These are phyloP conservation scores for Tetrahymena thermophila DNA, from an alignment of 73 alveolate species.

Conservation along the genomic window DNA sequence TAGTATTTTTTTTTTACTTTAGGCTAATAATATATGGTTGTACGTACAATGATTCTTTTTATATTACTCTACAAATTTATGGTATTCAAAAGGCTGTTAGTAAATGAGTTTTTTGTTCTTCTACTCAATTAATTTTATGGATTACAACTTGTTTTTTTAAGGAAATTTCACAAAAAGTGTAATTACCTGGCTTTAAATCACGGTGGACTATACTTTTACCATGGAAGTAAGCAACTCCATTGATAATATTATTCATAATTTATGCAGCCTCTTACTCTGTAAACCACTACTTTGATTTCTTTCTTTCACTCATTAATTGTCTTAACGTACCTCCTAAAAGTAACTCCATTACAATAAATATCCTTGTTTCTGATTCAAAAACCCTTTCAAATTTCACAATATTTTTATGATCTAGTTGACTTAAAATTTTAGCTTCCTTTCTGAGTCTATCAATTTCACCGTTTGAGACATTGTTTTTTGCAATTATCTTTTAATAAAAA, in stretches of 20 bases:
- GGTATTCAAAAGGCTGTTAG: not conserved
- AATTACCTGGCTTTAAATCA: conserved; percentile 58
- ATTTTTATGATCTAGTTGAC: conserved; percentile 59
- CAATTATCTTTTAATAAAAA: not conserved
- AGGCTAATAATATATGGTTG: not conserved
- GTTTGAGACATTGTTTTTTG: conserved; percentile 39
- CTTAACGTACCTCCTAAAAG: conserved; percentile 54
- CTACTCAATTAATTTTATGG: not conserved
- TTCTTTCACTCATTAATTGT: conserved; percentile 17
- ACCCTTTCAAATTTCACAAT: conserved; percentile 63
- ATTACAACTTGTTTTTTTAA: not conserved
- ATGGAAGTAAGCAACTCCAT: conserved; percentile 63
- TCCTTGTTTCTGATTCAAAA: conserved; percentile 40
- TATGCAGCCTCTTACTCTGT: conserved; percentile 57
- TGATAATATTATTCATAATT: conserved; percentile 46
- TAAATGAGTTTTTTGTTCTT: not conserved
- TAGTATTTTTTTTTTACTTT: not conserved
- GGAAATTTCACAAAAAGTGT: not conserved
- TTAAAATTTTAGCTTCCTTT: conserved; percentile 54
- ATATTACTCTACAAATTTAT: not conserved
- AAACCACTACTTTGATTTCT: conserved; percentile 25
- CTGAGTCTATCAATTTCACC: conserved; percentile 41
- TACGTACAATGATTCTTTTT: not conserved
- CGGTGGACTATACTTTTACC: conserved; percentile 48
- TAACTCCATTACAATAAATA: conserved; percentile 60